A percentile compares a stretch with the other conserved stretches of the same genome.
phyloP scores from a whole-genome alignment of 2,329 filamentous ascomycete species.

The Neoascochyta sp. region DNA sequence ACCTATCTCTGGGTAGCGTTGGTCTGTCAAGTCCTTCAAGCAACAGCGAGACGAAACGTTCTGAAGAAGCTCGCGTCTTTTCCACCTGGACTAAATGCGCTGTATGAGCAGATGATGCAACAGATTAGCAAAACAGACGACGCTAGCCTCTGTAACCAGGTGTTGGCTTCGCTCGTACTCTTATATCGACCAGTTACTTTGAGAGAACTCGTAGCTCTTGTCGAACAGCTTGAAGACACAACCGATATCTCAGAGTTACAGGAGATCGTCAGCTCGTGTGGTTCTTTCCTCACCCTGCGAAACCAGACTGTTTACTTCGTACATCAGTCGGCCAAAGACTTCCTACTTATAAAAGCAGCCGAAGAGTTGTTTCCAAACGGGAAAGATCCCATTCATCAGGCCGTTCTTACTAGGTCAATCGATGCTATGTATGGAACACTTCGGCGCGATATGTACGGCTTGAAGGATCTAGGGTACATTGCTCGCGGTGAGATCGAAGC shows the following conservation, averaged over 20 bases:
- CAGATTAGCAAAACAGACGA: conserved; percentile 30
- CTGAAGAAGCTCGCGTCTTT: conserved; percentile 19
- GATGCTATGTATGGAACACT: conserved; percentile 15
- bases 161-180: conserved; percentile 33
- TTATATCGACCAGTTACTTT: conserved; percentile 40
- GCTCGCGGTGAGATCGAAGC: conserved; percentile 14
- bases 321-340: conserved; percentile 47
- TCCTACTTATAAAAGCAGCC: conserved; percentile 21
- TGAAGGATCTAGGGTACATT: conserved; percentile 13
- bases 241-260: conserved; percentile 6
- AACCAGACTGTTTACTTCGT: conserved; percentile 27
- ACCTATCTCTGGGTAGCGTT: conserved; percentile 30
- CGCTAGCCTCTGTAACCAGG: conserved; percentile 26
- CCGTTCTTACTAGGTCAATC: conserved; percentile 11
- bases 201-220: conserved; percentile 29
- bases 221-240: conserved; percentile 7
- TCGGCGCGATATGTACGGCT: conserved; percentile 21
- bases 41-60: conserved; percentile 9
- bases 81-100: conserved; percentile 33
- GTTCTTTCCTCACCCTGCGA: conserved; percentile 27
- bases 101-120: conserved; percentile 42
- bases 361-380: background rate
- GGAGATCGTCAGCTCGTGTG: conserved; percentile 36
- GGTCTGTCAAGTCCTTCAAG: conserved; percentile 27
- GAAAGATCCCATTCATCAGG: background rate